Base-by-base conservation (phyloP, 106 monocot genomes). In the Vanilla planifolia region DNA sequence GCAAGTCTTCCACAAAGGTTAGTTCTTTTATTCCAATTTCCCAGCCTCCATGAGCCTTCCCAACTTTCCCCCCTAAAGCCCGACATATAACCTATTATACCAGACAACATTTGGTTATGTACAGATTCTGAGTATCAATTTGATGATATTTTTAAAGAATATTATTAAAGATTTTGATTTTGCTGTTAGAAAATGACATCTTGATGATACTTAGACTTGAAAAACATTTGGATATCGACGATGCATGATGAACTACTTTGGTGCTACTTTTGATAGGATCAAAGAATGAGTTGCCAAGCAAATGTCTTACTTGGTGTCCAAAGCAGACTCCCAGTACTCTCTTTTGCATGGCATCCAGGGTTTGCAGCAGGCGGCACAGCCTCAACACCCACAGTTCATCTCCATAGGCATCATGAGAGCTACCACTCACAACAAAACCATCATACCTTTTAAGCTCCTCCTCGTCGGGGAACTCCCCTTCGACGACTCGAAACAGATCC, bases 261-360 rank as follows among this genome's bases (percentile, higher is more conserved):
- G n/a, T n/a, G n/a, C n/a, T n/a, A n/a, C n/a, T n/a, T n/a, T n/a
- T n/a, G n/a, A n/a, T n/a, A n/a, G n/a, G n/a, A n/a, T n/a, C n/a
- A n/a, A n/a, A n/a, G 14, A 46, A 19, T 46, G 19, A 46, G n/a
- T 4, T 16, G 3, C 3, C 4, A 46, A 46, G 4, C 14, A 46
- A 46, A 46, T 14, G n/a, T 14, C 37, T 30, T 71, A 89, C 93
- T 65, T 94, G 94, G 69, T 94, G 94, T 37, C 94, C 94, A 63
- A 94, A 94, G 71, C 94, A 94, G 57, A 94, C 55, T 4, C 94
- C 94, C 32, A 94, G 75, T 2, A 94, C 65, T 34, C 64, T 77
- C 79, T 94, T 94, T 2, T 70, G 66, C 83, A 83, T 80, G 23
- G 73, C 72, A 60, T 75, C 48, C 25, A 94, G 44, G 6, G 76